Conservation (phyloP, 2,329 filamentous ascomycete species). For the Penicillium sp. region DNA sequence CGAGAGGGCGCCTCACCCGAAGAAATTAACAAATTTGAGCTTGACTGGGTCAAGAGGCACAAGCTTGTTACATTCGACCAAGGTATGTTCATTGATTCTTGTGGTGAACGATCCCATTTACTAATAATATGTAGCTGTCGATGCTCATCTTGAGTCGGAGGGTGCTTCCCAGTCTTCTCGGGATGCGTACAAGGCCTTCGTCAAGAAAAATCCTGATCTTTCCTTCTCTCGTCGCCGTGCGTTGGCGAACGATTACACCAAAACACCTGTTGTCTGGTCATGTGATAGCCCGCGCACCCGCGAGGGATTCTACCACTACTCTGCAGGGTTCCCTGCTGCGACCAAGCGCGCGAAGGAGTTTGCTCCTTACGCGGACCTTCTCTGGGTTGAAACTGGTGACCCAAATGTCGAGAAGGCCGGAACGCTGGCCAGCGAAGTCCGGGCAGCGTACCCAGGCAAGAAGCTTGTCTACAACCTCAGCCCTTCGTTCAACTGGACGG, state of each 20-base stretch:
- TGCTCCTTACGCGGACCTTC: slow-evolving; percentile 85
- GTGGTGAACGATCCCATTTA: too few species aligned
- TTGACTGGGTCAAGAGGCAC: slow-evolving; percentile 81
- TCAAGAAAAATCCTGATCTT: slow-evolving; percentile 65
- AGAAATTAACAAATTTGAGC: slow-evolving; percentile 84
- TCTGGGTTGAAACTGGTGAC: slow-evolving; percentile 96
- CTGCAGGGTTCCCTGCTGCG: slow-evolving; percentile 76
- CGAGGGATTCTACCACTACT: slow-evolving; percentile 61
- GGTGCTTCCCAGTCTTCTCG: slow-evolving; percentile 63
- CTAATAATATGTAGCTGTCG: slow-evolving; percentile 56
- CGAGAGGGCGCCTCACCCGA: slow-evolving; percentile 68
- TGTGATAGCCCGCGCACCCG: slow-evolving; percentile 91
- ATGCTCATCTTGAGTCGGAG: slow-evolving; percentile 67
- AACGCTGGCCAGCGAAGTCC: slow-evolving; percentile 73
- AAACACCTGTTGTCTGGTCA: slow-evolving; percentile 71
- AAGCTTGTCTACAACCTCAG: slow-evolving; percentile 94
- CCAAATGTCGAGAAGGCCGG: slow-evolving; percentile 76
- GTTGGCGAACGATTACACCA: slow-evolving; percentile 66
- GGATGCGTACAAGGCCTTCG: slow-evolving; percentile 63
- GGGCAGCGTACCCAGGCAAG: slow-evolving; percentile 68
- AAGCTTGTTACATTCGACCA: slow-evolving; percentile 90
- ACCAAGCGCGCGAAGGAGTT: slow-evolving; percentile 93
- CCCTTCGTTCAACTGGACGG: slow-evolving; percentile 98
- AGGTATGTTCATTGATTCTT: slow-evolving; percentile 36
- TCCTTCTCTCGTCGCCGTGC: slow-evolving; percentile 74